Percentiles rank a stretch among this genome's conserved stretches.
Conservation (phyloP, 1,284 basidiomycete genomes). For the Cryptococcus depauperatus region DNA sequence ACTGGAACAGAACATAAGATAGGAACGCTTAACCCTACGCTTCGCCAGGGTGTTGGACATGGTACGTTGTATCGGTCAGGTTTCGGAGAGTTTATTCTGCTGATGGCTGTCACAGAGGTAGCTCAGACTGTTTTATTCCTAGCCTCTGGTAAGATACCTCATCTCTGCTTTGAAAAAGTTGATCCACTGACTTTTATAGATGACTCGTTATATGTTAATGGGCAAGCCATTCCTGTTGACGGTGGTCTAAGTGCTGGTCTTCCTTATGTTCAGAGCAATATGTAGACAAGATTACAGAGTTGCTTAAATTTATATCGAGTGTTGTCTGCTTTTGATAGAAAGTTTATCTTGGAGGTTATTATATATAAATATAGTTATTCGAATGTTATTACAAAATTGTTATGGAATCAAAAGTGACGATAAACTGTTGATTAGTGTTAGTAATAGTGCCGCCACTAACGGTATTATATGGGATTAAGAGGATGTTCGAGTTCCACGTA, state of each 20-base stretch:
- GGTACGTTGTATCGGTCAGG: conserved; percentile 15
- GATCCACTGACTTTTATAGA: conserved; percentile 47
- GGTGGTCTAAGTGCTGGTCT: conserved; percentile 70
- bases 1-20: conserved; percentile 66
- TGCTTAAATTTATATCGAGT: too few relatives aligned
- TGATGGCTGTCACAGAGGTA: conserved; percentile 48
- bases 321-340: too few relatives aligned
- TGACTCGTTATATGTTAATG: conserved; percentile 87
- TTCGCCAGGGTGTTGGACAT: conserved; percentile 59
- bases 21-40: conserved; percentile 76
- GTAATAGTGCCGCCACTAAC: too few relatives aligned
- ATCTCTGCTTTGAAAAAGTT: not conserved
- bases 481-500: too few relatives aligned
- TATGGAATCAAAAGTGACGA: too few relatives aligned
- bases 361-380: too few relatives aligned
- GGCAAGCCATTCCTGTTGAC: conserved; percentile 77
- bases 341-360: too few relatives aligned
- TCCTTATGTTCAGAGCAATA: conserved; percentile 45
- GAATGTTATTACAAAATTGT: too few relatives aligned
- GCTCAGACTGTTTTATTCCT: conserved; percentile 77
- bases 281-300: too few relatives aligned
- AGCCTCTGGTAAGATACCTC: conserved; percentile 59
- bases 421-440: too few relatives aligned
- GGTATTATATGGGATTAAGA: too few relatives aligned
- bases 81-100: not conserved